These are phyloP conservation scores for Hanseniaspora occidentalis DNA, from an alignment of 805 yeast genomes.

Conservation along the genomic window DNA sequence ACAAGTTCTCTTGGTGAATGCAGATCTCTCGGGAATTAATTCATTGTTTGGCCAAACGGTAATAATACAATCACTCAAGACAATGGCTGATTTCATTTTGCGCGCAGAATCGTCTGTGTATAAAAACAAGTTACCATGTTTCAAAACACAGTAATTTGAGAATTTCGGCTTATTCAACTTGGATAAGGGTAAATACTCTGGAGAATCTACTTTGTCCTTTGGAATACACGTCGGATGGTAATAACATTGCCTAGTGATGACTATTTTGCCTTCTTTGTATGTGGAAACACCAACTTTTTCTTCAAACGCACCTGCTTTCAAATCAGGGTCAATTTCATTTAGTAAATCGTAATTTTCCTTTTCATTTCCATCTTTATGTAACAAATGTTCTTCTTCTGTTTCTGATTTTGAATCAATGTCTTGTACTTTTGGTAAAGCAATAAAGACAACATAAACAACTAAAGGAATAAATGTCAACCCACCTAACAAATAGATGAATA, in stretches of 20 bases:
- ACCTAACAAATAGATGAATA: conserved; percentile 53
- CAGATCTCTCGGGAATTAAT: conserved; percentile 44
- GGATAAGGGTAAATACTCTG: background rate
- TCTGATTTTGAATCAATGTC: no score
- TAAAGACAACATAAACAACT: conserved; percentile 28
- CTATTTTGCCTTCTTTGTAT: conserved; percentile 62
- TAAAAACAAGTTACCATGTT: conserved; percentile 82
- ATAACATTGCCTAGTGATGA: conserved; percentile 71
- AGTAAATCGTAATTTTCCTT: conserved; percentile 15
- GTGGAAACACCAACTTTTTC: conserved; percentile 55
- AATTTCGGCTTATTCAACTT: conserved; percentile 34
- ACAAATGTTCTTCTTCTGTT: background rate
- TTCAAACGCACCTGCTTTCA: conserved; percentile 54
- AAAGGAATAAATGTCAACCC: conserved; percentile 74
- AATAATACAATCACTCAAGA: conserved; percentile 56
- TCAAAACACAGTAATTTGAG: conserved; percentile 55
- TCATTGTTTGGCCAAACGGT: conserved; percentile 71
- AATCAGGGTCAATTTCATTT: conserved; percentile 23
- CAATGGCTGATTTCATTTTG: conserved; percentile 56
- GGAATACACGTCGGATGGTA: conserved; percentile 26
- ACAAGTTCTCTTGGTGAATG: conserved; percentile 71
- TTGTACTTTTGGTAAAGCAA: conserved; percentile 20
- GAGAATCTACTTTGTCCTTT: conserved; percentile 7
- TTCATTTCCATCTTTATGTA: conserved; percentile 8
- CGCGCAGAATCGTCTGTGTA: conserved; percentile 37